Evolutionary conservation across 2,329 filamentous ascomycete genomes (phyloP), one percentile per base, ranked within the genome.

Genomic region (Hypoxylon sp.): DNA sequence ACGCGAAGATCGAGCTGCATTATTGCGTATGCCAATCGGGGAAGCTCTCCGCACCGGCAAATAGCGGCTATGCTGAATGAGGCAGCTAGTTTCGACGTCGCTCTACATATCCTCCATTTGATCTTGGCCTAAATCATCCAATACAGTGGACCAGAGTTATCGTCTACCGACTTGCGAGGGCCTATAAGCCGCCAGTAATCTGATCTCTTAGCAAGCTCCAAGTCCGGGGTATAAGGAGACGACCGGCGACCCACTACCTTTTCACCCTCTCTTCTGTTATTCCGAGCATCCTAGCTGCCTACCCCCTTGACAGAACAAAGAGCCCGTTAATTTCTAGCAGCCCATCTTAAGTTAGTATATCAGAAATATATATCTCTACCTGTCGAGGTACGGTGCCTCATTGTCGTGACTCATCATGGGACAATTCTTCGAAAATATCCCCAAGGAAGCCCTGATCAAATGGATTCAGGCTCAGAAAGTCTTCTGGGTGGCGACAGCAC

Each of bases 401-500:
- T 10, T 23, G 18, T 13, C 27, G 4, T 6, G 2, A 18, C 17
- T 62, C 59, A 66, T 20, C 54, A 72, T 73, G 71, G 71, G 71
- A 3, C 64, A 55, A 8, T 73, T 68, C 48, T 71, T 58, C 51
- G 70, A 73, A 43, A 65, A 63, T 8, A 71, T 73, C 8, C 70
- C 71, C n/a, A 35, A 17, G 13, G 63, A 65, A n/a, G 65, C 66
- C 24, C 80, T 90, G 27, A 77, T 80, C 54, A 74, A 79, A 35
- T 92, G 89, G 88, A 83, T 87, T 47, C 78, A 86, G 43, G 73
- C 78, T 9, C 90, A 93, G 67, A 83, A 87, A 52, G 77, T 93
- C 67, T 92, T 92, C 81, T 92, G 89, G 78, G 87, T 89, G 9
- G 88, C 85, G 35, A 90, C 88, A 11, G 88, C 90, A 0, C 88